phyloP scores from a whole-genome alignment of 176 grass and related monocot species.

The Eleusine coracana region DNA sequence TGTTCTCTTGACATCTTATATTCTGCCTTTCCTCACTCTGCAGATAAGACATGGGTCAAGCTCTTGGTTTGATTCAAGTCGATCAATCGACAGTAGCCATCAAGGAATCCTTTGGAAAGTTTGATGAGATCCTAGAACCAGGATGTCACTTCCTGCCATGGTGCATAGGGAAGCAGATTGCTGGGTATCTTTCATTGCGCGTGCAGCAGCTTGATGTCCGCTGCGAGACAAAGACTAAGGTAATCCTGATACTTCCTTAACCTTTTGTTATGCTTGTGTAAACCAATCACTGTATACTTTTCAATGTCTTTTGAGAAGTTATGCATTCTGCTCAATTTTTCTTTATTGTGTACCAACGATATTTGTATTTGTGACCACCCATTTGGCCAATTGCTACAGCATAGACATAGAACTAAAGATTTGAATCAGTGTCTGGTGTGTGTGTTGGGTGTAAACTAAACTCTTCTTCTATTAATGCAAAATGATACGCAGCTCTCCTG shows the following conservation, averaged over 20 bases:
- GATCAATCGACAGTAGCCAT: constrained; percentile 83
- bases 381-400: neutral
- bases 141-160: constrained; percentile 85
- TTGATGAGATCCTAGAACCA: constrained; percentile 60
- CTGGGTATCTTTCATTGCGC: constrained; percentile 80
- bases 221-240: constrained; percentile 93
- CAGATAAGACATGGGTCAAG: constrained; percentile 78
- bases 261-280: neutral
- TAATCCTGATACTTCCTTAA: neutral
- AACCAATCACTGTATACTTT: constrained; percentile 21
- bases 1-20: neutral
- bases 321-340: constrained; percentile 4
- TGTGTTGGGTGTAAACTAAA: too few species aligned
- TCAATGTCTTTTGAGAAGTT: neutral
- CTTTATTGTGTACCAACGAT: neutral
- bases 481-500: too few species aligned
- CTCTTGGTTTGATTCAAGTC: constrained; percentile 67
- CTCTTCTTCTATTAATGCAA: too few species aligned
- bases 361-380: neutral
- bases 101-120: constrained; percentile 85
- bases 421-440: too few species aligned
- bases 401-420: neutral
- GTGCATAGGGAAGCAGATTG: constrained; percentile 70
- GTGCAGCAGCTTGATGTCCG: constrained; percentile 88
- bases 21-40: constrained; percentile 5